Conservation (phyloP, 257 asterid genomes). For the Agastache rugosa region DNA sequence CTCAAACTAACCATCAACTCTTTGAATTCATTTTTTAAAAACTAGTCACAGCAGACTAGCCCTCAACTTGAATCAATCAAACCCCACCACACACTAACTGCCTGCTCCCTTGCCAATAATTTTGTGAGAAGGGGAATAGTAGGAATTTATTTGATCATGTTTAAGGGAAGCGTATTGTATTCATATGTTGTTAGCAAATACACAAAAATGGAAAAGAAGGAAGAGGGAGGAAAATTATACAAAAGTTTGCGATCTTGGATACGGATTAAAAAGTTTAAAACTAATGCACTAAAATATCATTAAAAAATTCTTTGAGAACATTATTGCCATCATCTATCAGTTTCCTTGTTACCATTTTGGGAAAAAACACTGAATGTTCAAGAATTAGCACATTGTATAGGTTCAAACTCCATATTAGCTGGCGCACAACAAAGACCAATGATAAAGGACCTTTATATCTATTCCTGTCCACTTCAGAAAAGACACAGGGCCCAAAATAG, state of each 20-base stretch:
- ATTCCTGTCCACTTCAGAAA: conserved; percentile 25
- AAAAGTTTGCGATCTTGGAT: not conserved
- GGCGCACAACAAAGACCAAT: conserved; percentile 13
- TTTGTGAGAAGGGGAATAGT: conserved; percentile 7
- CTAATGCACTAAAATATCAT: not conserved
- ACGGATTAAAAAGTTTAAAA: conserved; percentile 8
- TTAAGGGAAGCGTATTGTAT: not conserved
- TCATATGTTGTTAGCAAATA: not conserved
- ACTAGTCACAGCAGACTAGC: not conserved
- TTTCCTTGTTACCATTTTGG: conserved; percentile 7
- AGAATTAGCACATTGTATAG: conserved; percentile 7
- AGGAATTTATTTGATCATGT: conserved; percentile 9
- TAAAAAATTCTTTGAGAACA: conserved; percentile 10
- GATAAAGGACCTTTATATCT: not conserved
- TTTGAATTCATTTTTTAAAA: not conserved
- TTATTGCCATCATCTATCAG: not conserved
- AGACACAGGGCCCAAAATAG: not conserved
- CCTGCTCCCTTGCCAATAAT: conserved; percentile 1
- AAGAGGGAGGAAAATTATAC: not conserved
- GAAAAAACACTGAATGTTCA: conserved; percentile 13
- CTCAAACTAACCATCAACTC: not conserved
- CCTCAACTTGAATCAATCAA: conserved; percentile 11
- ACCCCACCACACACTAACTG: not conserved
- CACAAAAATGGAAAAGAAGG: conserved; percentile 11
- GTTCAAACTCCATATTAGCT: conserved; percentile 17